These are phyloP conservation scores for Guadua angustifolia DNA, from an alignment of 176 grass and related monocot species.

Conservation along the genomic window DNA sequence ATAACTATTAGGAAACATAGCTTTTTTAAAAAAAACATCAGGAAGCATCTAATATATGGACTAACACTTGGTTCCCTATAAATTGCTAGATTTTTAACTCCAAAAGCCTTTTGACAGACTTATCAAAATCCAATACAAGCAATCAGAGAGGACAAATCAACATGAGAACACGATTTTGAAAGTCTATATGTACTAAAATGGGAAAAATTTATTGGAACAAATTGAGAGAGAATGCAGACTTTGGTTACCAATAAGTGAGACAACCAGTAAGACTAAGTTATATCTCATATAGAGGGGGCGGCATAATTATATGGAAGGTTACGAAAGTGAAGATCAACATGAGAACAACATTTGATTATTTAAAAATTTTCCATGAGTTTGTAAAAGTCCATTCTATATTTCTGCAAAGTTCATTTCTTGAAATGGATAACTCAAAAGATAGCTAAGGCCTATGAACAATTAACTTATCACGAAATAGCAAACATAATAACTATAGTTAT, in stretches of 20 bases:
- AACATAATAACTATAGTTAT: background rate
- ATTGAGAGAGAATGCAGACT: background rate
- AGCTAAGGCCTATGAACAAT: background rate
- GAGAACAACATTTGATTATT: background rate
- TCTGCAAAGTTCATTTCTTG: background rate
- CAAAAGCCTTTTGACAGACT: background rate
- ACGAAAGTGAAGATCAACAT: background rate
- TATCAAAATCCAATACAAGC: background rate
- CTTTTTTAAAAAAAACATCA: no score
- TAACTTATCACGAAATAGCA: background rate
- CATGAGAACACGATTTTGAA: background rate
- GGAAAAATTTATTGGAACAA: background rate
- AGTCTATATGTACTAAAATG: background rate
- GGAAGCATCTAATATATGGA: no score
- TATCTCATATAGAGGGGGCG: background rate
- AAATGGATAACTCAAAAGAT: background rate
- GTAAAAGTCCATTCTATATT: background rate
- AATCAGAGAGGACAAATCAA: background rate
- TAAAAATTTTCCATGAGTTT: background rate
- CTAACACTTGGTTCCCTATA: conserved; percentile 19
- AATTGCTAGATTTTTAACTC: conserved; percentile 14
- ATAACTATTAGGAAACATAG: no score
- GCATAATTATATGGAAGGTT: background rate
- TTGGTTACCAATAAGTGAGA: background rate
- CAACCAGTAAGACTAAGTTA: background rate